phyloP scores from a whole-genome alignment of 2,329 filamentous ascomycete genomes.

The Aspergillus hortae region DNA sequence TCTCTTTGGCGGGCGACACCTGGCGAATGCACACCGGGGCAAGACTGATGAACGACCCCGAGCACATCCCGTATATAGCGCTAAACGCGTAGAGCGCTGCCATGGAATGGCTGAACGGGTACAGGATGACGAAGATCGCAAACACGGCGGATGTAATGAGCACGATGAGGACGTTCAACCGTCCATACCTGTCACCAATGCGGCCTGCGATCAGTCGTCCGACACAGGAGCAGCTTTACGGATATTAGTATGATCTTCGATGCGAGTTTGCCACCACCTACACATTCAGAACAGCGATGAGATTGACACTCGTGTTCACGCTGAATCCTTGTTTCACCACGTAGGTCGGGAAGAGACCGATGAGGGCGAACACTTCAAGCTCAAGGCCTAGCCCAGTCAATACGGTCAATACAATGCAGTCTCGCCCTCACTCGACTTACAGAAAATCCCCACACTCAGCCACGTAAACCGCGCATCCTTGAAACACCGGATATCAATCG shows the following conservation, averaged over 20 bases:
- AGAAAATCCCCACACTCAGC: slow-evolving; percentile 44
- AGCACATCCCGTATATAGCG: slow-evolving; percentile 46
- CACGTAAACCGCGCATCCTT: slow-evolving; percentile 42
- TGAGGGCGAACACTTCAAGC: slow-evolving; percentile 27
- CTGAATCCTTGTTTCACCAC: slow-evolving; percentile 28
- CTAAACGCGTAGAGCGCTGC: slow-evolving; percentile 41
- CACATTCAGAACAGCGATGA: slow-evolving; percentile 37
- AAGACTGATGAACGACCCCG: slow-evolving; percentile 47
- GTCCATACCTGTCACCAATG: slow-evolving; percentile 43
- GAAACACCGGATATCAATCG: slow-evolving; percentile 44
- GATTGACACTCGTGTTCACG: slow-evolving; percentile 30
- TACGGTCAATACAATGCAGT: neutral
- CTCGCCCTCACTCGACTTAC: slow-evolving; percentile 21
- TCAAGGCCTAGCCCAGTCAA: slow-evolving; percentile 21
- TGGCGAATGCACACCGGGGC: slow-evolving; percentile 47
- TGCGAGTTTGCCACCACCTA: slow-evolving; percentile 7
- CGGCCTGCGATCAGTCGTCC: slow-evolving; percentile 46
- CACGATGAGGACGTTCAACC: slow-evolving; percentile 44
- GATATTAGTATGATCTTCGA: slow-evolving; percentile 1
- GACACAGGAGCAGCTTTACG: slow-evolving; percentile 35
- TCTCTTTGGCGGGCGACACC: slow-evolving; percentile 46
- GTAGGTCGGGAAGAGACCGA: slow-evolving; percentile 28
- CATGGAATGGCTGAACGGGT: slow-evolving; percentile 28
- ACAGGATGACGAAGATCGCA: slow-evolving; percentile 40
- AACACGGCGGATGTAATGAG: slow-evolving; percentile 34